phyloP scores from a whole-genome alignment of 768 basidiomycete species.

The Amanita rimosa region DNA sequence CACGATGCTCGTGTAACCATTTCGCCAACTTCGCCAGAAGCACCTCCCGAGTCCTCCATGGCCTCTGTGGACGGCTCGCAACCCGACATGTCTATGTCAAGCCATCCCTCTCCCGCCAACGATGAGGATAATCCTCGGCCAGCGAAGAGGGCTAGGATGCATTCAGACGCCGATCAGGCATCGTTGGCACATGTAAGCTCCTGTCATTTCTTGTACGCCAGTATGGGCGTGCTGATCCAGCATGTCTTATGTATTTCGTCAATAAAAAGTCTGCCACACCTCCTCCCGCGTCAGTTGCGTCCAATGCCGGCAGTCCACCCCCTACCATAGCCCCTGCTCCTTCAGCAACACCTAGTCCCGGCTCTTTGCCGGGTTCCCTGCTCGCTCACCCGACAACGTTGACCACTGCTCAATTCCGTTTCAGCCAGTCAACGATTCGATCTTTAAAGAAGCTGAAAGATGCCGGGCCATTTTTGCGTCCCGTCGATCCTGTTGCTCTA shows the following conservation, averaged over 20 bases:
- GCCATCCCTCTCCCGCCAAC: conserved; percentile 28
- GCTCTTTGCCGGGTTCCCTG: too few species aligned
- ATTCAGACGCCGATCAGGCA: conserved; percentile 67
- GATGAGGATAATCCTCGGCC: conserved; percentile 66
- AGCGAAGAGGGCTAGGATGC: conserved; percentile 68
- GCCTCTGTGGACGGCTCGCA: conserved; percentile 17
- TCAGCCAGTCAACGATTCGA: conserved; percentile 66
- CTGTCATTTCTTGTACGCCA: conserved; percentile 34
- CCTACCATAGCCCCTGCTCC: conserved; percentile 12
- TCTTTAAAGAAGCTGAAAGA: conserved; percentile 83
- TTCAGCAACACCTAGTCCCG: conserved; percentile 10
- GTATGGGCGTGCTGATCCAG: conserved; percentile 42
- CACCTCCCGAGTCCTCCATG: conserved; percentile 28
- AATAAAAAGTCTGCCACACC: conserved; percentile 61
- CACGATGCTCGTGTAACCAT: conserved; percentile 25
- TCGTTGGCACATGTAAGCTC: conserved; percentile 61
- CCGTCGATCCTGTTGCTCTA: conserved; percentile 81
- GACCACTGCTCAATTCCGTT: conserved; percentile 65
- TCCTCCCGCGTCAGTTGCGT: conserved; percentile 48
- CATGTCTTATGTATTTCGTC: conserved; percentile 17
- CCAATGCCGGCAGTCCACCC: conserved; percentile 24
- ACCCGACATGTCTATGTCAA: conserved; percentile 9
- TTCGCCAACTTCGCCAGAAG: conserved; percentile 26
- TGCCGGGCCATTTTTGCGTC: conserved; percentile 66
- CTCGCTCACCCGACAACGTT: conserved; percentile 26